Evolutionary conservation across 306 rosid species (phyloP), one percentile per base, ranked within the genome.

Genomic region (Corylus americana): DNA sequence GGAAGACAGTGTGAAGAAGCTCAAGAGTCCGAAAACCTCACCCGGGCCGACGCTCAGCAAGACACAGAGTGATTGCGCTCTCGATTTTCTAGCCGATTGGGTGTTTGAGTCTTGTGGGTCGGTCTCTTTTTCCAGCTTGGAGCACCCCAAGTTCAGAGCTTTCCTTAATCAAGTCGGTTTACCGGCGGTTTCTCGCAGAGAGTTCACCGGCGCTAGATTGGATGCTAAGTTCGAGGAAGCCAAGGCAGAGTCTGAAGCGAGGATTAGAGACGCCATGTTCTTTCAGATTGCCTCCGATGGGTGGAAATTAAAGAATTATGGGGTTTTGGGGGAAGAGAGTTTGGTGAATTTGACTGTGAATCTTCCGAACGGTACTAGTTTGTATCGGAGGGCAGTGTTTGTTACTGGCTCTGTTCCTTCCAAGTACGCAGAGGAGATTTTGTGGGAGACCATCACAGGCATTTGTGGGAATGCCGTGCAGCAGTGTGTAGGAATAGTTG

Each of bases 1-100:
- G 84, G 97, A 92, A 66, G 97, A 92, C 69, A 94, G 97, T 78
- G 97, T 94, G 79, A 94, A 94, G 92, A 94, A 90, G 92, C 86
- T 94, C 4, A 94, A 92, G 83, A 94, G 98, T 81, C 98, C 98
- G 1, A 92, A 94, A 64, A 87, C 97, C 12, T 92, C 97, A 5
- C 97, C 93, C 2, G 93, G 97, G 27, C 89, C 90, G 48, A 79
- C 86, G 48, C 90, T 94, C 45, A 84, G 84, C 73, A 92, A 91
- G 84, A 58, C 70, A 12, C 98, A 89, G 80, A 85, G 88, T 47
- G 93, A 94, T 9, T 79, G 77, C 59, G 98, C 98, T 1, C 48
- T 94, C 17, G 97, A 91, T 71, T 90, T 63, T 76, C 87, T 94
- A 3, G 85, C 89, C 49, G 98, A 94, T 79, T 94, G 98, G 98